Percentiles rank a stretch among this genome's conserved stretches.
phyloP scores from a whole-genome alignment of 306 rosid species.

The Begonia peltatifolia region DNA sequence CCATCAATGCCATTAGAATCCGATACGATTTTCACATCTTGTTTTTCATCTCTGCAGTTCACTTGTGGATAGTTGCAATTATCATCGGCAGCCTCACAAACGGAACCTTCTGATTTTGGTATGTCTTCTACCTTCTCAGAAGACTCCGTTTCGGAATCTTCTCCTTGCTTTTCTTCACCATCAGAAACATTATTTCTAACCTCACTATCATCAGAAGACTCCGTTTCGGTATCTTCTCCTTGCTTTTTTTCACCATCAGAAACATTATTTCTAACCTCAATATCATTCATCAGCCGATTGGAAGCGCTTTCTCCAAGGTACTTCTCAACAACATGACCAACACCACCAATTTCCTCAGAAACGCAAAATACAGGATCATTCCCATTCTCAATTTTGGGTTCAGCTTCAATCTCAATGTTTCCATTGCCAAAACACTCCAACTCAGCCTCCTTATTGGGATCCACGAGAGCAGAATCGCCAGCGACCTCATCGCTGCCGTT shows the following conservation, averaged over 20 bases:
- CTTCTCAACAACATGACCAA: background rate
- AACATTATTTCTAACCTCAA: background rate
- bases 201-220: background rate
- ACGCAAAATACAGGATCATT: background rate
- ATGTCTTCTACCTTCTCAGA: background rate
- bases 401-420: background rate
- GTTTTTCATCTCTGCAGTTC: background rate
- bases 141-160: no score
- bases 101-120: conserved; percentile 10
- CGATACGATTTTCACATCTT: background rate
- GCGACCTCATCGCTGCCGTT: conserved; percentile 13
- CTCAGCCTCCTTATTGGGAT: conserved; percentile 14
- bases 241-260: conserved; percentile 4
- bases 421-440: background rate
- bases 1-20: conserved; percentile 1
- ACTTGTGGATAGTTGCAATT: background rate
- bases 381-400: background rate
- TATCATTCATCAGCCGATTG: background rate
- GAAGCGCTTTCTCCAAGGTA: no score
- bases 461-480: conserved; percentile 17
- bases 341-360: background rate
- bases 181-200: no score
- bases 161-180: no score
- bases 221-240: conserved; percentile 5
- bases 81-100: conserved; percentile 11